Evolutionary conservation across 2,329 filamentous ascomycete species (phyloP), one percentile per base, ranked within the genome.

Genomic region (Westerdykella aurantiaca): DNA sequence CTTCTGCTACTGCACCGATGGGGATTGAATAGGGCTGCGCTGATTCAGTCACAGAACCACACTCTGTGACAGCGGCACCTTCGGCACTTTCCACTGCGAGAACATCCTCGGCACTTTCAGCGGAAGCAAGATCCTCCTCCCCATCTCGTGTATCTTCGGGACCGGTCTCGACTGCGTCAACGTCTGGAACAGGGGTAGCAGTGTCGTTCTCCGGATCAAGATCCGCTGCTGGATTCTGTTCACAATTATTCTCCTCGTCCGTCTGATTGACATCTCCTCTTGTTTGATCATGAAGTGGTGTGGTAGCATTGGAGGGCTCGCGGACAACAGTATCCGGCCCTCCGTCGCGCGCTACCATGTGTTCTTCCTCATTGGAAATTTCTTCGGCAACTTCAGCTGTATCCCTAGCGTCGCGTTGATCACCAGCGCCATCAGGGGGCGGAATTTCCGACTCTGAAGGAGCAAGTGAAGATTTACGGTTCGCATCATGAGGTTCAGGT

Each of bases 201-300:
- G 37, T 14, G 10, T 42, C 41, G 12, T 41, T 39, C 6, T 41
- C 42, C 14, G 25, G 11, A 34, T 41, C 41, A 22, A 31, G 5
- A 6, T 14, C 21, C 11, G 37, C 18, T 22, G 16, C n/a, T 14
- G 10, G 2, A 3, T 9, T 12, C 11, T 29, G 9, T 29, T 10
- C 25, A 29, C 11, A 3, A 9, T 29, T 29, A 29, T 29, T 7
- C 11, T 29, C 10, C 11, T 29, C 25, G 11, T 29, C 25, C 7
- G 25, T 4, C 4, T 29, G 25, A 4, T 10, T 7, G 25, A 12
- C 2, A 29, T 38, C n/a, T 22, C 13, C 16, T 9, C 7, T 14
- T 38, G 18, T 11, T 29, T 13, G 7, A n/a, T 18, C 3, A 12
- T 29, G 10, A 6, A 35, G 5, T 35, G 33, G 10, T 35, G 33